phyloP scores from a whole-genome alignment of 306 rosid genomes.

The Pachyrhizus erosus region DNA sequence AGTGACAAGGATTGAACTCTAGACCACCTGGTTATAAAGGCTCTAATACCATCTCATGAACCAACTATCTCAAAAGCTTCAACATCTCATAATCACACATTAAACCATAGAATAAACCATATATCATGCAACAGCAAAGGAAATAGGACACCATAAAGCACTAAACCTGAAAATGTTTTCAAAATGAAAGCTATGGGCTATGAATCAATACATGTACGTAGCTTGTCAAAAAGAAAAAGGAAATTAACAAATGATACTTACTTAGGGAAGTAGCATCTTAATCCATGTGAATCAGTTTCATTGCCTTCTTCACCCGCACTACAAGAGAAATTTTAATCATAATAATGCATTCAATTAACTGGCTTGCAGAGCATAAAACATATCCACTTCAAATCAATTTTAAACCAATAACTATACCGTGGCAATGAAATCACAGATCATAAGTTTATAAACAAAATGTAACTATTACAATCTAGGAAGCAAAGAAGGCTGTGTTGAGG shows the following conservation, averaged over 20 bases:
- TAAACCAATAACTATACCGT: neutral
- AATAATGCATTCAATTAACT: constrained; percentile 27
- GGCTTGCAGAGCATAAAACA: constrained; percentile 15
- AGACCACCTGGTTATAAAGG: neutral
- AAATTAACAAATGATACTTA: constrained; percentile 43
- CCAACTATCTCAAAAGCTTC: constrained; percentile 3
- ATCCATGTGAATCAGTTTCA: constrained; percentile 52
- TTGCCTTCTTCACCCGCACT: constrained; percentile 54
- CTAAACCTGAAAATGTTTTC: neutral
- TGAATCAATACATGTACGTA: constrained; percentile 28
- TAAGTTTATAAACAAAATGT: constrained; percentile 6
- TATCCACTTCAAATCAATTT: constrained; percentile 34
- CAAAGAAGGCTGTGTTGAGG: no score
- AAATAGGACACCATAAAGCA: constrained; percentile 22
- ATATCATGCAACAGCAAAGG: constrained; percentile 17
- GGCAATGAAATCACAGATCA: neutral
- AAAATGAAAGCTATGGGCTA: constrained; percentile 10
- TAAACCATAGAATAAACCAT: constrained; percentile 24
- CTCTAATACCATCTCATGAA: neutral
- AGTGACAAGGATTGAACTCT: neutral
- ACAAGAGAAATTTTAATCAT: constrained; percentile 31
- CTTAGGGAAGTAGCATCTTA: constrained; percentile 75
- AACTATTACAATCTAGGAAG: constrained; percentile 24
- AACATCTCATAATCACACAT: constrained; percentile 20
- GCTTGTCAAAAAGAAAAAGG: constrained; percentile 19